These are phyloP conservation scores for Fusarium neocosmosporiellum DNA, from an alignment of 2,329 filamentous ascomycete species.

Conservation along the genomic window DNA sequence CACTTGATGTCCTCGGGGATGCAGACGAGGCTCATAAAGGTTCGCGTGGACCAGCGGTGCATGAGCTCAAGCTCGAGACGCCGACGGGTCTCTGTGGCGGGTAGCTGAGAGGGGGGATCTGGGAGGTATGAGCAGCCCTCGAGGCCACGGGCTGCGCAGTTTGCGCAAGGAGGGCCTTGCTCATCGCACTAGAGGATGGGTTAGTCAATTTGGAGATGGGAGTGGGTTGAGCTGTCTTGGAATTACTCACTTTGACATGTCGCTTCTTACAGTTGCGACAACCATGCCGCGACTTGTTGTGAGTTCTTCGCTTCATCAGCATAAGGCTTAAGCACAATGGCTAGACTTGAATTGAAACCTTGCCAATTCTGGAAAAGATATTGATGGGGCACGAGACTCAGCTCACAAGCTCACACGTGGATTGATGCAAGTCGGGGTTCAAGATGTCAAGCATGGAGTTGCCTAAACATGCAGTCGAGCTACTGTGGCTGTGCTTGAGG, in stretches of 20 bases:
- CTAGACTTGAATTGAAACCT: background rate
- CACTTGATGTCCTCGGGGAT: constrained; percentile 51
- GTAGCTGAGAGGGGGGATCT: constrained; percentile 10
- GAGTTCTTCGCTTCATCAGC: constrained; percentile 38
- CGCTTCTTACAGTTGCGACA: constrained; percentile 43
- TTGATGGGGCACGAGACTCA: background rate
- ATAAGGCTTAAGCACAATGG: background rate
- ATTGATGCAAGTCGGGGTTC: background rate
- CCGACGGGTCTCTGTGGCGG: constrained; percentile 35
- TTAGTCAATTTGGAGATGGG: background rate
- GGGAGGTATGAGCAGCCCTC: constrained; percentile 37
- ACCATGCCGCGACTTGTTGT: constrained; percentile 41
- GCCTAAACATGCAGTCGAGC: background rate
- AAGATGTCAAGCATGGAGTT: background rate
- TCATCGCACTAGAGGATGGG: constrained; percentile 48
- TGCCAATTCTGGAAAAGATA: background rate
- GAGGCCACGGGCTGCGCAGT: constrained; percentile 45
- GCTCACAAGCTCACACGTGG: background rate
- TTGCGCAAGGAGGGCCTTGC: constrained; percentile 49
- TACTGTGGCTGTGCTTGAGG: constrained; percentile 36
- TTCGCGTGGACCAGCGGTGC: constrained; percentile 62
- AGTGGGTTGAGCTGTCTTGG: background rate
- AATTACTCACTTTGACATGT: constrained; percentile 35
- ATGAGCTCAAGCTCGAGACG: constrained; percentile 61
- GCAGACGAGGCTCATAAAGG: constrained; percentile 53